Evolutionary conservation across 2,329 filamentous ascomycete genomes (phyloP).

Genomic region (Tolypocladium cylindrosporum): DNA sequence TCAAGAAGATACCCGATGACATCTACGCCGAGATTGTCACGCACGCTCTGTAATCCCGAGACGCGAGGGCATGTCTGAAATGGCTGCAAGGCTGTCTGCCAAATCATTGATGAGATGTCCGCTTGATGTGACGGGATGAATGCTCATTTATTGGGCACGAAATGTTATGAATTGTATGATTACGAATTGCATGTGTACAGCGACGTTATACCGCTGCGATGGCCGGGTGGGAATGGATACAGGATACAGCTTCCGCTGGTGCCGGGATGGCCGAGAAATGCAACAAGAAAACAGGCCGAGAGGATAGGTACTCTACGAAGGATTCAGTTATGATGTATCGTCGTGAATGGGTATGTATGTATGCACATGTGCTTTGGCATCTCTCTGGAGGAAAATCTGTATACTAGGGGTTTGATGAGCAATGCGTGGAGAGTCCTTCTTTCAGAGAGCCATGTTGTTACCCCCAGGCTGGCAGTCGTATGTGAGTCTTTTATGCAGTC

Average conservation of each 20-base stretch:
- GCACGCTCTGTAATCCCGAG: conserved; percentile 56
- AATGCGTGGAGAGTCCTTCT: background rate
- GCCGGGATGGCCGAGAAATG: background rate
- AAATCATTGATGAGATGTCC: background rate
- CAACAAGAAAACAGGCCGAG: background rate
- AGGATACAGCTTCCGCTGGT: background rate
- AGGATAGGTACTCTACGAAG: background rate
- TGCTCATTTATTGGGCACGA: background rate
- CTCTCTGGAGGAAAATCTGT: background rate
- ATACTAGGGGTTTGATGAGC: background rate
- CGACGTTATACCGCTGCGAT: background rate
- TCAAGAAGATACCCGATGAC: conserved; percentile 82
- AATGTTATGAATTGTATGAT: conserved; percentile 2
- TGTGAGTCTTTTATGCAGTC: background rate
- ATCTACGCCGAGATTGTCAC: conserved; percentile 83
- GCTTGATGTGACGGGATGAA: background rate
- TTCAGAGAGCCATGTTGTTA: background rate
- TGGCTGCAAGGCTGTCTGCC: background rate
- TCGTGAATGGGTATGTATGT: background rate
- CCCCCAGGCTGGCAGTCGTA: background rate
- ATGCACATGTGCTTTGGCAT: too few species aligned
- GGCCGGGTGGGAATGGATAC: background rate
- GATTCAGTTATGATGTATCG: too few species aligned
- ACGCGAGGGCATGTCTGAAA: background rate
- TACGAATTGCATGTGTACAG: background rate